Evolutionary conservation across 306 rosid species (phyloP).

Genomic region (Luffa acutangula): DNA sequence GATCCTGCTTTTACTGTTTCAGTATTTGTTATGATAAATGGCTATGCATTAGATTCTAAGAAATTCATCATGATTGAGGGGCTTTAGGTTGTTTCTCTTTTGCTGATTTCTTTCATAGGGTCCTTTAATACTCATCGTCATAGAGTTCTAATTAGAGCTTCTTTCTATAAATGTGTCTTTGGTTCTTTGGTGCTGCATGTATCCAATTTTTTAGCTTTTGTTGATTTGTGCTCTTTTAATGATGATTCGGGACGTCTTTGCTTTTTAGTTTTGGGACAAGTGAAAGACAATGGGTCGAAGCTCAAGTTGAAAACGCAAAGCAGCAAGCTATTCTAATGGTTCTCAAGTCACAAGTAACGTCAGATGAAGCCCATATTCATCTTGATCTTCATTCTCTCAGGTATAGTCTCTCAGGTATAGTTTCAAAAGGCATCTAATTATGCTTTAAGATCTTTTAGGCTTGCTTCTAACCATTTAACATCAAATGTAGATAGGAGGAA

Average conservation of each 20-base stretch:
- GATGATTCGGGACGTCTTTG: constrained; percentile 15
- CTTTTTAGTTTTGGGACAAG: constrained; percentile 83
- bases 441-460: not conserved
- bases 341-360: constrained; percentile 80
- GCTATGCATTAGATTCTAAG: not conserved
- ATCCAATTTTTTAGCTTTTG: not conserved
- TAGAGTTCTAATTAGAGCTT: not conserved
- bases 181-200: not conserved
- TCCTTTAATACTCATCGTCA: not conserved
- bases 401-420: constrained; percentile 50
- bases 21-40: not conserved
- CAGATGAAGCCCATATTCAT: constrained; percentile 98
- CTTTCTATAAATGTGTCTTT: not conserved
- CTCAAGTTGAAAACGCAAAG: constrained; percentile 94
- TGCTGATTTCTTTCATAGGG: not conserved
- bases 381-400: constrained; percentile 92
- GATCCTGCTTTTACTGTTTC: not conserved
- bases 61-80: not conserved
- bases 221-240: not conserved
- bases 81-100: not conserved
- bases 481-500: not conserved
- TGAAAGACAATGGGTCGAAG: constrained; percentile 99
- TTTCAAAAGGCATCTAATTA: constrained; percentile 8
- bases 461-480: not conserved
- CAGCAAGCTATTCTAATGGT: constrained; percentile 81